Evolutionary conservation across 257 asterid genomes (phyloP), one percentile per base, ranked within the genome.

Genomic region (Plantago ovata): DNA sequence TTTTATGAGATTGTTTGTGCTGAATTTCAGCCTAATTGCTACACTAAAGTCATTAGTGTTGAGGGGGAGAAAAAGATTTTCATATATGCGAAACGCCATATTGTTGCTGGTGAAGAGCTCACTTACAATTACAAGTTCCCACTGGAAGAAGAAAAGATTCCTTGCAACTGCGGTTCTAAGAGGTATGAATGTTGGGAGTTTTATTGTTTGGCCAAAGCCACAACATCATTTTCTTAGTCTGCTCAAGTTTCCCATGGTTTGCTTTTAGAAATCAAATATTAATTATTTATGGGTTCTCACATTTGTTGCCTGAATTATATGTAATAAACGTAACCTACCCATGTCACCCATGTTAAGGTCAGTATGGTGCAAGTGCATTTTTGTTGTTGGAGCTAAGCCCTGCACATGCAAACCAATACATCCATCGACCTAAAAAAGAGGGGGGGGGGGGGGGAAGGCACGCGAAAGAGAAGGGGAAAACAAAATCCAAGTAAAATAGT

Each of bases 1-100:
- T 69, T 58, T 64, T 28, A 63, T 62, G 20, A 69, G 46, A 22
- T 50, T 46, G 63, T 12, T 69, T 40, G 58, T 49, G 22, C 53
- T 77, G 46, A 39, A 65, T 50, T 75, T 73, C 84, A 93, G 98
- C 98, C 98, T 54, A 93, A 93, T 75, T 93, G 98, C 87, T 93
- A 93, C 71, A 86, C 98, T 16, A 93, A 93, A 81, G 95, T 93
- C 75, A 93, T 93, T 61, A 89, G 86, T 72, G 95, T 93, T 58
- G 98, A 93, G 75, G 97, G 98, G 52, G 79, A 93, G 75, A 93
- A 93, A 67, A 93, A 86, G 84, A 93, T 93, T 53, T 93, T 93
- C 77, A 86, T 93, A 66, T 93, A 93, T 62, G 94, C 98, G 28
- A 93, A 93, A 79, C 86, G 98, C 51, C 96, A 86, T 51, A 93